Conservation (phyloP, 148 eudicot genomes). For the Rhododendron vialii region DNA sequence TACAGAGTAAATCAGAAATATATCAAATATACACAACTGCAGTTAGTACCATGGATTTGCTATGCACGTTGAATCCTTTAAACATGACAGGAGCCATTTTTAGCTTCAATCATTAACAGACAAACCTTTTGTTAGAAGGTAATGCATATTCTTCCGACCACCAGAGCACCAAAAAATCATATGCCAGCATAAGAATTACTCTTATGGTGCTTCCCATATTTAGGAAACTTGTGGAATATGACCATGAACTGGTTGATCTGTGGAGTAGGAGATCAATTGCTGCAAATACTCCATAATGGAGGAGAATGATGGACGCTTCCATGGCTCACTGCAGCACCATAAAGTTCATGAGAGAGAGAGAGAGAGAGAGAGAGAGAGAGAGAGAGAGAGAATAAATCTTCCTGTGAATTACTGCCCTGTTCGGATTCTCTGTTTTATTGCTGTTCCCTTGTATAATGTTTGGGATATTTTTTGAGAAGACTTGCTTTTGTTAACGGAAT, state of each 20-base stretch:
- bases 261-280: constrained; percentile 48
- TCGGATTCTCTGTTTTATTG: background rate
- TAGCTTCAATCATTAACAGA: background rate
- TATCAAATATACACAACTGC: background rate
- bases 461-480: background rate
- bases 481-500: background rate
- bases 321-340: constrained; percentile 55
- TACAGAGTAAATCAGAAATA: background rate
- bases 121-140: background rate
- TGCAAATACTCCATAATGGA: constrained; percentile 68
- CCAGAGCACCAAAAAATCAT: background rate
- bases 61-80: background rate
- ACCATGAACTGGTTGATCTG: constrained; percentile 45
- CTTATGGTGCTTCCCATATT: background rate
- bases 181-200: background rate
- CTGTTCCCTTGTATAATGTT: background rate
- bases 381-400: background rate
- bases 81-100: background rate
- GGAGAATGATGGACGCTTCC: constrained; percentile 80
- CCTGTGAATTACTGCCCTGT: background rate
- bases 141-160: background rate
- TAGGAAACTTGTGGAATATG: constrained; percentile 22
- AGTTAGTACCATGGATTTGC: background rate
- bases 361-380: background rate
- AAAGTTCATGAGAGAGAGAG: background rate